phyloP scores from a whole-genome alignment of 768 basidiomycete genomes.

The Candolleomyces aberdarensis region DNA sequence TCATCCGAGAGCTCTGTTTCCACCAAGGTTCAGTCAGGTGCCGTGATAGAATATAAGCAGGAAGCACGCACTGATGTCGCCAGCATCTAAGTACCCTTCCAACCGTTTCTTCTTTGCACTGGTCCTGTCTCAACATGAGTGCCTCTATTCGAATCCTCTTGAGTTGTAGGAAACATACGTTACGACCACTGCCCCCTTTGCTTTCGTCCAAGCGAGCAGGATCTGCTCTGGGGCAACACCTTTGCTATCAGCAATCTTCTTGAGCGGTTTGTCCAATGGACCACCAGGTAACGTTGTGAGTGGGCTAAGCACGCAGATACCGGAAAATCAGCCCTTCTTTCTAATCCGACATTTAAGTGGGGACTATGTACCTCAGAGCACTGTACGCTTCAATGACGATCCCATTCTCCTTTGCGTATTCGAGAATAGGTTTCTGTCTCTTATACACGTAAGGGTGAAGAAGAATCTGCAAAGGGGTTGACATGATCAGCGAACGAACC shows the following conservation, averaged over 20 bases:
- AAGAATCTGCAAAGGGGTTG: slow-evolving; percentile 40
- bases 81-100: slow-evolving; percentile 64
- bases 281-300: slow-evolving; percentile 59
- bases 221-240: slow-evolving; percentile 61
- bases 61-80: slow-evolving; percentile 48
- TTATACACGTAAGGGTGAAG: slow-evolving; percentile 66
- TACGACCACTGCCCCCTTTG: slow-evolving; percentile 63
- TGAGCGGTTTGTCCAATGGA: slow-evolving; percentile 58
- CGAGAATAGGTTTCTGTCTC: slow-evolving; percentile 50
- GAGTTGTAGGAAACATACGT: slow-evolving; percentile 38
- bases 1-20: slow-evolving; percentile 15
- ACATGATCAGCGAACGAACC: background rate
- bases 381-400: slow-evolving; percentile 75
- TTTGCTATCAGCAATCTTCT: slow-evolving; percentile 48
- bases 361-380: slow-evolving; percentile 44
- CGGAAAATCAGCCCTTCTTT: background rate
- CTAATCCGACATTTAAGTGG: background rate
- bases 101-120: slow-evolving; percentile 66
- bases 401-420: slow-evolving; percentile 44
- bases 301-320: slow-evolving; percentile 38
- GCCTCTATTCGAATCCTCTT: background rate
- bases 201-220: slow-evolving; percentile 67
- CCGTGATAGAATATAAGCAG: no score
- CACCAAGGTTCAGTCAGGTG: no score
- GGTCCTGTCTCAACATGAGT: slow-evolving; percentile 33